These are phyloP conservation scores for Hymenoscyphus scutula DNA, from an alignment of 2,329 filamentous ascomycete genomes.

Conservation along the genomic window DNA sequence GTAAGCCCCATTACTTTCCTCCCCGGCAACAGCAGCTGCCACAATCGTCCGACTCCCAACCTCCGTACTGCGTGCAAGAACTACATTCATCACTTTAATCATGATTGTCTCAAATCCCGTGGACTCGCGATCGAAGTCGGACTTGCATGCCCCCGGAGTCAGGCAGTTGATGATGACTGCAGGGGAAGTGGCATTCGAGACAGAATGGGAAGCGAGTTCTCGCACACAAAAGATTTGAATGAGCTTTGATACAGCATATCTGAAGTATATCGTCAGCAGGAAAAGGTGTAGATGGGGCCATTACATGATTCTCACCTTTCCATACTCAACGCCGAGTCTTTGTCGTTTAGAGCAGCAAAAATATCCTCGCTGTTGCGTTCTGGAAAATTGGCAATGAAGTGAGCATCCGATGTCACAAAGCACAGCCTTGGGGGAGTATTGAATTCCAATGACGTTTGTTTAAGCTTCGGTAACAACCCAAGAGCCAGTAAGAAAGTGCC, in stretches of 20 bases:
- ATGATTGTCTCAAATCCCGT: not conserved
- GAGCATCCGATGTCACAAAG: constrained; percentile 16
- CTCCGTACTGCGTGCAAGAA: constrained; percentile 33
- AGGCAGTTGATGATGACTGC: constrained; percentile 36
- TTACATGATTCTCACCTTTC: constrained; percentile 20
- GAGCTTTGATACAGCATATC: constrained; percentile 38
- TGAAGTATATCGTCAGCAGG: too few species aligned
- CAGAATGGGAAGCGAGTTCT: constrained; percentile 32
- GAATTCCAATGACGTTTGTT: constrained; percentile 3
- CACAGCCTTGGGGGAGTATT: constrained; percentile 6
- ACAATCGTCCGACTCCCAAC: constrained; percentile 36
- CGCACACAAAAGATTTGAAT: constrained; percentile 36
- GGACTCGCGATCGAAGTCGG: constrained; percentile 28
- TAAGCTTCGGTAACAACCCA: constrained; percentile 19
- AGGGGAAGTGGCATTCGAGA: constrained; percentile 10
- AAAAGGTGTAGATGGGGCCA: constrained; percentile 8
- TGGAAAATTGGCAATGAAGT: constrained; percentile 14
- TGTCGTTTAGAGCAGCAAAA: constrained; percentile 20
- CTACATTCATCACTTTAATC: constrained; percentile 3
- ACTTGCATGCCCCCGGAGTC: constrained; percentile 35
- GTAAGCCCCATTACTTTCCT: constrained; percentile 35
- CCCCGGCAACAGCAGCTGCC: constrained; percentile 31
- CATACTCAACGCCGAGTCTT: too few species aligned
- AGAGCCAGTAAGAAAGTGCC: constrained; percentile 24
- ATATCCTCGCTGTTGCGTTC: constrained; percentile 14